Evolutionary conservation across 1,139 yeast species (phyloP).

Genomic region (Sugiyamaella paludigena): DNA sequence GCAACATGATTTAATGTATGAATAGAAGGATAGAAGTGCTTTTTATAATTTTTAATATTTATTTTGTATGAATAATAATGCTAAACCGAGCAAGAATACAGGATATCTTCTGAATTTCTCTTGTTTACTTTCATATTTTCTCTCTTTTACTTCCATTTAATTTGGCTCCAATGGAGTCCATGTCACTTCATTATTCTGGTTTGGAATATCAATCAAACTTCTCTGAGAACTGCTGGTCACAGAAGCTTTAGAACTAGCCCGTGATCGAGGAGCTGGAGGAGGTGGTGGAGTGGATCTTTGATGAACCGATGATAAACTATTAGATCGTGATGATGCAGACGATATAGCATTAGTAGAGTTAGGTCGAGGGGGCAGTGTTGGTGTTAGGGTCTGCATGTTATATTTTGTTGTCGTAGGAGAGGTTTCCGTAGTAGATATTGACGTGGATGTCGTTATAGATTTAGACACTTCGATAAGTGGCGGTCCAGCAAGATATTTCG

Average conservation of each 20-base stretch:
- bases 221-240: constrained; percentile 9
- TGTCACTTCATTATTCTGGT: constrained; percentile 9
- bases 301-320: background rate
- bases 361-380: constrained; percentile 22
- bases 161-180: constrained; percentile 28
- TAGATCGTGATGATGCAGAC: constrained; percentile 1
- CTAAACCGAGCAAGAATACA: background rate
- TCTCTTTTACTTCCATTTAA: background rate
- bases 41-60: background rate
- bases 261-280: constrained; percentile 12
- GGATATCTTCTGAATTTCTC: background rate
- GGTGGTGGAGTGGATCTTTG: background rate
- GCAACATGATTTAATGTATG: background rate
- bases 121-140: too few relatives aligned
- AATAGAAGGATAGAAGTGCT: background rate
- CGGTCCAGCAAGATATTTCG: constrained; percentile 17
- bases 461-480: background rate
- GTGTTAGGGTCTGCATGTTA: constrained; percentile 11
- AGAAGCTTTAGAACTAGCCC: constrained; percentile 13
- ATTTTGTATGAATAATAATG: background rate
- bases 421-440: background rate
- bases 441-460: background rate
- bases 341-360: constrained; percentile 8
- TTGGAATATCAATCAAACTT: constrained; percentile 22
- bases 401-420: background rate